Evolutionary conservation across 768 basidiomycete genomes (phyloP), one percentile per base, ranked within the genome.

Genomic region (Lyophyllum decastes): DNA sequence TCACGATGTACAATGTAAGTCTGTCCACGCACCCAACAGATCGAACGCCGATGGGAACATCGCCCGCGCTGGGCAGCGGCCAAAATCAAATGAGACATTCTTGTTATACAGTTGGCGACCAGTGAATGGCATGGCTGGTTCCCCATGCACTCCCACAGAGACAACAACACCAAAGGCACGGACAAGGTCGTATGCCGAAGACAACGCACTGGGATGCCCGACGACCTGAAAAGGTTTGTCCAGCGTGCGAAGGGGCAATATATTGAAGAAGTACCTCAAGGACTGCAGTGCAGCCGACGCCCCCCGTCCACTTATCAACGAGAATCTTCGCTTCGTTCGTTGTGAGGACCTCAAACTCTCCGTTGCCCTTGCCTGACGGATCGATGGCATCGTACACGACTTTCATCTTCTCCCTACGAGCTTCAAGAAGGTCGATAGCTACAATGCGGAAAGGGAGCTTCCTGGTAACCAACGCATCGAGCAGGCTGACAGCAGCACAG

Each of bases 1-100:
- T 30, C 10, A 30, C 30, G 30, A 30, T 30, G 30, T 10, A 30
- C 10, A 26, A 26, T 8, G 40, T 22, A 35, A 17, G 16, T 16
- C 35, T 34, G 43, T 30, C 6, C 2, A 59, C 76, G 60, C 44
- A 78, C 81, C 75, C 27, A 94, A 72, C 26, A 93, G 69, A 62
- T 86, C 86, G 40, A 89, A 78, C 1, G 90, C 91, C 55, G 82
- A 70, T 10, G 87, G 87, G 63, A 92, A 86, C 82, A 92, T 84
- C 0, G 90, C 84, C 14, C 88, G 83, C 4, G 90, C 89, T 16
- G 90, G 91, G 62, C 90, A 92, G 9, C 90, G 83, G 9, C 92
- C 92, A 67, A 92, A 93, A 64, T 90, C 87, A 24, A 91, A 75
- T 0, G 87, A 89, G 7, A 91, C 80, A 68, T 92, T 93, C 72